phyloP scores from a whole-genome alignment of 2,329 filamentous ascomycete genomes.

The Lojkania enalia region DNA sequence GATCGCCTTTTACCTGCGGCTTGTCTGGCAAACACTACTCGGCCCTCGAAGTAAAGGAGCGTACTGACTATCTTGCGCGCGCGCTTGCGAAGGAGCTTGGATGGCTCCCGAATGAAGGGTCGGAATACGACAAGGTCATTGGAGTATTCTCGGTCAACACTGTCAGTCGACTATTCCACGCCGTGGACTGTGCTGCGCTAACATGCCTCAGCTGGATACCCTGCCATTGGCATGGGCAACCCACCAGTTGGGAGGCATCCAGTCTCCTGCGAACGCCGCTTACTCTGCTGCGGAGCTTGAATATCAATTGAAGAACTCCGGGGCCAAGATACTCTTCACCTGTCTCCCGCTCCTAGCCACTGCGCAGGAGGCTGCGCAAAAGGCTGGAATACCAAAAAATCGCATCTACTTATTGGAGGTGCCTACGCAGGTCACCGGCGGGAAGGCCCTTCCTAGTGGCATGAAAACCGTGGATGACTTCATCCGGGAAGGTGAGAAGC shows the following conservation, averaged over 20 bases:
- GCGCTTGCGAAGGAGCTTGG: constrained; percentile 71
- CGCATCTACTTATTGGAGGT: constrained; percentile 71
- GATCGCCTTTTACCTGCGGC: constrained; percentile 76
- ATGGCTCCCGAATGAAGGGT: constrained; percentile 69
- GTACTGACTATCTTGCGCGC: constrained; percentile 69
- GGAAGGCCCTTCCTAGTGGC: constrained; percentile 49
- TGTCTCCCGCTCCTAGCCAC: constrained; percentile 67
- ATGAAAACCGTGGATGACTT: constrained; percentile 70
- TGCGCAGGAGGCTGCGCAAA: constrained; percentile 66
- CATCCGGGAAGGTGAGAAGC: constrained; percentile 61
- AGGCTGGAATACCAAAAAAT: constrained; percentile 64
- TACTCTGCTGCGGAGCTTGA: constrained; percentile 71
- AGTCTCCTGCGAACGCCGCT: constrained; percentile 74
- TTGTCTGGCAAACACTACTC: constrained; percentile 70
- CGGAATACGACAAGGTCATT: constrained; percentile 81
- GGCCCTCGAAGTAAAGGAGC: constrained; percentile 63
- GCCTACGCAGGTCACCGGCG: constrained; percentile 57
- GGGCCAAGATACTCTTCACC: constrained; percentile 72
- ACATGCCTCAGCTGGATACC: constrained; percentile 68
- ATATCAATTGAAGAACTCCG: constrained; percentile 71
- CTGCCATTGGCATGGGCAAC: constrained; percentile 72
- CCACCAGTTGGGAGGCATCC: constrained; percentile 73
- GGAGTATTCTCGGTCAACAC: constrained; percentile 80
- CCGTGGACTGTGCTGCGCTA: constrained; percentile 12
- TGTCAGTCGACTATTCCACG: constrained; percentile 52